Percentiles rank a stretch among this genome's conserved stretches.
These are phyloP conservation scores for Globisporangium cystogenes DNA, from an alignment of 352 stramenopile genomes.

Conservation along the genomic window DNA sequence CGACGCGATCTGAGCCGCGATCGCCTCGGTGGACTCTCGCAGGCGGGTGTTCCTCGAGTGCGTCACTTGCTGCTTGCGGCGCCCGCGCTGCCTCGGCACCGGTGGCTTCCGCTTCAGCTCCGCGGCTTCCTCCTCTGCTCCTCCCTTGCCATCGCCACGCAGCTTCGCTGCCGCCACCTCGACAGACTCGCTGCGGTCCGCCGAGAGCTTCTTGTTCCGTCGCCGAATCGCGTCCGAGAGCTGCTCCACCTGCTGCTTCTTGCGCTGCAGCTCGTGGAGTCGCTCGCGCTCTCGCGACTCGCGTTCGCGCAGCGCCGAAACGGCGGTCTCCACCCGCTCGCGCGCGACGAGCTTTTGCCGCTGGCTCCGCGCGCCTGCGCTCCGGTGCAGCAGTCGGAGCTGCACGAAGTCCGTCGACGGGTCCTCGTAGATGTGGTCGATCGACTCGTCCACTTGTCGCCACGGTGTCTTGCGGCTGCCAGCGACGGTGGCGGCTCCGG, in stretches of 20 bases:
- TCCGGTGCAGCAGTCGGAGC: conserved; percentile 30
- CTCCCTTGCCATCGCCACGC: neutral
- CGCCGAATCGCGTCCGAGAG: conserved; percentile 50
- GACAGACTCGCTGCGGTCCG: neutral
- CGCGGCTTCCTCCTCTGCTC: conserved; percentile 1
- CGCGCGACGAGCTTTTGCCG: conserved; percentile 38
- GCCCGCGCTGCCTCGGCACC: conserved; percentile 44
- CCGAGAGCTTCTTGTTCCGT: conserved; percentile 32
- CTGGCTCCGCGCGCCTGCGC: conserved; percentile 12
- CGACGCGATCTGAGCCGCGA: neutral
- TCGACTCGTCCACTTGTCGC: conserved; percentile 38
- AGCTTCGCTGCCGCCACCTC: neutral
- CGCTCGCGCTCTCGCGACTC: conserved; percentile 17
- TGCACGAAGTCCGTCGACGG: conserved; percentile 44
- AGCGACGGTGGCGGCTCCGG: neutral
- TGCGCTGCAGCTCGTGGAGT: conserved; percentile 23
- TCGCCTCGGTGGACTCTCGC: conserved; percentile 2
- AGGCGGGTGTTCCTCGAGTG: conserved; percentile 7
- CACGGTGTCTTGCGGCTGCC: conserved; percentile 12
- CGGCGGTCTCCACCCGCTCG: conserved; percentile 35
- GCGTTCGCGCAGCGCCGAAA: conserved; percentile 32
- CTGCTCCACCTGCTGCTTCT: conserved; percentile 36
- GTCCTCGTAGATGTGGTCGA: conserved; percentile 58
- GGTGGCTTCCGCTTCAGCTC: conserved; percentile 41
- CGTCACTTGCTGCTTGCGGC: neutral